Conservation (phyloP, 2,329 filamentous ascomycete species). For the Chaetothyriales sp. region DNA sequence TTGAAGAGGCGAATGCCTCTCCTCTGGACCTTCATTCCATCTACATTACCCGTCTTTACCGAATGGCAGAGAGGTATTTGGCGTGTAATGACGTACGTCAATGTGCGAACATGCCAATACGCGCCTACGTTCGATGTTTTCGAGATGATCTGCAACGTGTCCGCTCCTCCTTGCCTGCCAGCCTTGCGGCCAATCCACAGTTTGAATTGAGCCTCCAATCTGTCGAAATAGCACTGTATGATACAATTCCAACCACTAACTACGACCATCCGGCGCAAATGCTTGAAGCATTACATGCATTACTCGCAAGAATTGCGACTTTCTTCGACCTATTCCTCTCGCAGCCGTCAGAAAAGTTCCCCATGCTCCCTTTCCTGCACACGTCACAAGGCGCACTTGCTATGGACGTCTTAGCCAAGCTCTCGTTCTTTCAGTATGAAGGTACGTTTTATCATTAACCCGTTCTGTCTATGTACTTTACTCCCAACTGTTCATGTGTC, state of each 20-base stretch:
- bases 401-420: background rate
- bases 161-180: background rate
- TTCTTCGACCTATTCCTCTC: background rate
- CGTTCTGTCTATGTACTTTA: no score
- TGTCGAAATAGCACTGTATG: conserved; percentile 19
- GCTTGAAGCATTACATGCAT: background rate
- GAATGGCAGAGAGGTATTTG: background rate
- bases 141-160: background rate
- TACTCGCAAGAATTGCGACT: background rate
- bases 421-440: background rate
- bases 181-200: conserved; percentile 11
- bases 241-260: background rate
- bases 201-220: conserved; percentile 28
- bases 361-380: background rate
- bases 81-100: background rate
- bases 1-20: background rate
- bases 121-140: background rate
- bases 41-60: background rate
- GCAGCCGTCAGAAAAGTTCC: background rate
- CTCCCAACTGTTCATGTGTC: no score
- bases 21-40: background rate
- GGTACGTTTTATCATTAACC: no score
- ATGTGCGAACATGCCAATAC: background rate
- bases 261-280: background rate
- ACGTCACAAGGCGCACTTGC: background rate